Percentiles rank a stretch among this genome's conserved stretches.
Conservation (phyloP, 306 rosid species). For the Cucumis hystrix region DNA sequence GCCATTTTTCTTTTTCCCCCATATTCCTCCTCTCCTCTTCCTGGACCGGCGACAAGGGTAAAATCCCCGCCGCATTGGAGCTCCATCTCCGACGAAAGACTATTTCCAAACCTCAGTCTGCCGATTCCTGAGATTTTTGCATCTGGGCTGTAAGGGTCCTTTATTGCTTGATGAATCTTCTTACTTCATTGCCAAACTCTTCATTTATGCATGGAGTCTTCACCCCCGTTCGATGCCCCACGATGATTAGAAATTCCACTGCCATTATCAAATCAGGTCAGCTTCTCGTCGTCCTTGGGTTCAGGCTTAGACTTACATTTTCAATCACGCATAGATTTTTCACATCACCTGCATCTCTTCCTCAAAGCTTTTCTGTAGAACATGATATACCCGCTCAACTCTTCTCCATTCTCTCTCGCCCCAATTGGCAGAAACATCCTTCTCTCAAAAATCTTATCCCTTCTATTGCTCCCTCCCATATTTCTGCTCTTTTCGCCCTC, state of each 20-base stretch:
- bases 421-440: conserved; percentile 53
- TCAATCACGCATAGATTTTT: conserved; percentile 12
- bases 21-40: background rate
- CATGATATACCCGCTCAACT: conserved; percentile 36
- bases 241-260: conserved; percentile 28
- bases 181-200: background rate
- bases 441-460: conserved; percentile 33
- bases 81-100: background rate
- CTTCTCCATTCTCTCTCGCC: conserved; percentile 35
- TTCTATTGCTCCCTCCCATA: conserved; percentile 34
- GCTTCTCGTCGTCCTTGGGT: conserved; percentile 1
- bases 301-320: conserved; percentile 2
- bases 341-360: conserved; percentile 28
- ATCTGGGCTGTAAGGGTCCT: background rate
- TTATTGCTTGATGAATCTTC: background rate
- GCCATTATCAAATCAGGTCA: conserved; percentile 17
- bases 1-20: background rate
- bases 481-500: conserved; percentile 40
- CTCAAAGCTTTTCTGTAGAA: conserved; percentile 5
- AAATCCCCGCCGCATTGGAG: background rate
- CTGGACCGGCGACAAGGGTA: background rate
- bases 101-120: background rate
- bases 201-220: conserved; percentile 7
- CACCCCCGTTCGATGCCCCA: background rate
- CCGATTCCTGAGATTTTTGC: background rate